phyloP scores from a whole-genome alignment of 2,329 filamentous ascomycete species.

The Hypomyces perniciosus region DNA sequence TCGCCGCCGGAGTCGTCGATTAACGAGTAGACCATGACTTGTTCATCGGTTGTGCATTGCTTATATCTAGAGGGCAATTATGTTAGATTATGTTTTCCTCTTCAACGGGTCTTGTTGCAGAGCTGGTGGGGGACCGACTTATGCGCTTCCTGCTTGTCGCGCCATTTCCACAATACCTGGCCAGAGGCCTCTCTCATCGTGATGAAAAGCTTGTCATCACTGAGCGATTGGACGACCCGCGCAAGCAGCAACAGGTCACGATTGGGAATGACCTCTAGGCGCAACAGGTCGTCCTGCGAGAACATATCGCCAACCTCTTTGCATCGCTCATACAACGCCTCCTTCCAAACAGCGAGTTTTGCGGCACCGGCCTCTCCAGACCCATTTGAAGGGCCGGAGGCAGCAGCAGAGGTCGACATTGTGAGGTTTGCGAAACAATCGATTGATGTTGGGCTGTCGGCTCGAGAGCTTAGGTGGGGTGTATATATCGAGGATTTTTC shows the following conservation, averaged over 20 bases:
- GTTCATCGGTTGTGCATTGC: slow-evolving; percentile 61
- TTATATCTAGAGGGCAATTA: slow-evolving; percentile 44
- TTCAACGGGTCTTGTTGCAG: background rate
- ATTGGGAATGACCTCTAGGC: slow-evolving; percentile 51
- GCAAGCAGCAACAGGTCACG: slow-evolving; percentile 50
- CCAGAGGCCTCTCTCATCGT: slow-evolving; percentile 37
- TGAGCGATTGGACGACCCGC: slow-evolving; percentile 50
- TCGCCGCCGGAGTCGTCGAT: slow-evolving; percentile 81
- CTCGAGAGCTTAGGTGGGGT: background rate
- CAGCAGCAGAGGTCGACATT: slow-evolving; percentile 25
- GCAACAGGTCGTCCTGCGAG: slow-evolving; percentile 52
- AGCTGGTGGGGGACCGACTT: slow-evolving; percentile 40
- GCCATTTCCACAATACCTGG: slow-evolving; percentile 49
- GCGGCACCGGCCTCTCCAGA: slow-evolving; percentile 28
- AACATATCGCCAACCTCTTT: slow-evolving; percentile 47
- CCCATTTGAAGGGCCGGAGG: slow-evolving; percentile 14
- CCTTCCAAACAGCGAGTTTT: slow-evolving; percentile 48
- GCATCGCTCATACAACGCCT: slow-evolving; percentile 51
- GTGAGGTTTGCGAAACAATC: background rate
- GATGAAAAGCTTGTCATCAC: slow-evolving; percentile 54
- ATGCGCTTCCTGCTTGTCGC: slow-evolving; percentile 53
- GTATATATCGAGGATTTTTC: slow-evolving; percentile 3
- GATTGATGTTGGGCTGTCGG: background rate
- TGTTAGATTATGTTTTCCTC: background rate
- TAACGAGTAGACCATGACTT: slow-evolving; percentile 76